These are phyloP conservation scores for Cordyceps farinosa DNA, from an alignment of 2,329 filamentous ascomycete genomes.

Conservation along the genomic window DNA sequence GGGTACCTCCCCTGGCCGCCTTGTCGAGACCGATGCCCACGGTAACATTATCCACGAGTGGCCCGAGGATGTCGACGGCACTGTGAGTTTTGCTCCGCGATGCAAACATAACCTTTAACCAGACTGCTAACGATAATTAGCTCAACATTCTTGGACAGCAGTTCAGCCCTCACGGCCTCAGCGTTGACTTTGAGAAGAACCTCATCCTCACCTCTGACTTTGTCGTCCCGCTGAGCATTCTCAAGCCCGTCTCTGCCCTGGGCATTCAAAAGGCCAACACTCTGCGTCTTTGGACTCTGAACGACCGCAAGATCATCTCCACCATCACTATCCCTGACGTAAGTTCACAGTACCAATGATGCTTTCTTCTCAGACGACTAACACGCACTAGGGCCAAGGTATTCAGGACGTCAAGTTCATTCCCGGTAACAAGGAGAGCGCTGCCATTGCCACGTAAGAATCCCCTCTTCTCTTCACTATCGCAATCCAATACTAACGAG, in stretches of 20 bases:
- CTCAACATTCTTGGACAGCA: slow-evolving; percentile 57
- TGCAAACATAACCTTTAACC: neutral
- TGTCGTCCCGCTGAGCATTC: slow-evolving; percentile 56
- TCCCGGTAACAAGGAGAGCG: slow-evolving; percentile 54
- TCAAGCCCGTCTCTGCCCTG: slow-evolving; percentile 49
- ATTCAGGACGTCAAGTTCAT: slow-evolving; percentile 66
- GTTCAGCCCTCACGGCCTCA: slow-evolving; percentile 59
- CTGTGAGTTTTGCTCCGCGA: slow-evolving; percentile 20
- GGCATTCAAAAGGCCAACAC: slow-evolving; percentile 55
- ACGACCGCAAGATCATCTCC: slow-evolving; percentile 50
- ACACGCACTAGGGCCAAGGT: slow-evolving; percentile 42
- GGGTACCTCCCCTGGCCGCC: slow-evolving; percentile 55
- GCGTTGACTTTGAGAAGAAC: slow-evolving; percentile 54
- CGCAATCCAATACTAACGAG: neutral
- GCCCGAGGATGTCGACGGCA: slow-evolving; percentile 53
- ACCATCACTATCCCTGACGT: slow-evolving; percentile 59
- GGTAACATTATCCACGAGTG: slow-evolving; percentile 61
- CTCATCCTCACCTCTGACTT: slow-evolving; percentile 61
- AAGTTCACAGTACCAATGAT: slow-evolving; percentile 20
- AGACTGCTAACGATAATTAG: neutral
- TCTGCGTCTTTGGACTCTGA: slow-evolving; percentile 56
- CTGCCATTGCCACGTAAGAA: slow-evolving; percentile 51
- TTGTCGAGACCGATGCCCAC: slow-evolving; percentile 56
- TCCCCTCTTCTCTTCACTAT: too few relatives aligned
- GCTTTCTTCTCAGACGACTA: neutral